Conservation (phyloP, 192 early-diverging fungal species). For the Paraglomus brasilianum region DNA sequence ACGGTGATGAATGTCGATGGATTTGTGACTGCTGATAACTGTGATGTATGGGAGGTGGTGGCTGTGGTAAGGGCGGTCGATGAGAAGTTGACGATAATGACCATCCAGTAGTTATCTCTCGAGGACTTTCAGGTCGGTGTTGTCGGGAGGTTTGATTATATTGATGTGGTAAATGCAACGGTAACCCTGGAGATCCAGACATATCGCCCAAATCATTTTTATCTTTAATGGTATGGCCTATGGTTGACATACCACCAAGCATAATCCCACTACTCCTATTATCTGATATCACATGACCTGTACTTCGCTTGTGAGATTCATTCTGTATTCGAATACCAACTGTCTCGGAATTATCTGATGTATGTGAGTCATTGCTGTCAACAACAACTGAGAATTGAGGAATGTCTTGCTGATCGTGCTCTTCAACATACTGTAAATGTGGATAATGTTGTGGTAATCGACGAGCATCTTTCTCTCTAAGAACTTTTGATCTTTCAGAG, state of each 20-base stretch:
- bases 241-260: conserved; percentile 13
- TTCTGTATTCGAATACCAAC: neutral
- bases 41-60: no score
- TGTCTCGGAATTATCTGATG: neutral
- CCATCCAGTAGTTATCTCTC: neutral
- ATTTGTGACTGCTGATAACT: conserved; percentile 8
- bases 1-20: conserved; percentile 11
- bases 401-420: conserved; percentile 21
- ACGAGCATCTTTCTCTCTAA: conserved; percentile 23
- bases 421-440: conserved; percentile 30
- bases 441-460: conserved; percentile 28
- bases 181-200: neutral
- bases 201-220: conserved; percentile 18
- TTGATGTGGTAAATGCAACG: conserved; percentile 17
- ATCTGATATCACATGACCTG: neutral
- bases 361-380: conserved; percentile 16
- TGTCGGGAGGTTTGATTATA: conserved; percentile 16
- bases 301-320: neutral
- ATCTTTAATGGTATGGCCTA: no score
- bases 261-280: neutral
- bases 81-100: conserved; percentile 3
- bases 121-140: neutral
- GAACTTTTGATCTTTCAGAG: conserved; percentile 13
- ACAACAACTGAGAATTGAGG: conserved; percentile 24
- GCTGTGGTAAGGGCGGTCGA: no score